Base-by-base conservation (phyloP, 208 protist genomes). In the Trypanosoma conorhini region DNA sequence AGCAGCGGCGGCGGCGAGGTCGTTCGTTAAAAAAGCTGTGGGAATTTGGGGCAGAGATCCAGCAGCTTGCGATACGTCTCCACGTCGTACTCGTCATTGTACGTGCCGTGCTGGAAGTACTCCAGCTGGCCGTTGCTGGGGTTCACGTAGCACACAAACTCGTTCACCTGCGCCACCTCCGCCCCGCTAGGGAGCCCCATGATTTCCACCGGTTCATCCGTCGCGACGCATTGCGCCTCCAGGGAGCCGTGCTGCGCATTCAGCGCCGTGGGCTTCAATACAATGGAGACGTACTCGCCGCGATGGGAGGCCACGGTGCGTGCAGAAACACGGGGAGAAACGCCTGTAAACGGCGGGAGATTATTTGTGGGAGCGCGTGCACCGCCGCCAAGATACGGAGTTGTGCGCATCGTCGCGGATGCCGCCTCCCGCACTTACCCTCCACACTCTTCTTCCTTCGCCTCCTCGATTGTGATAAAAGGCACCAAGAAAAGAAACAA, bases 51-150 rank as follows among this genome's bases (percentile, higher is more conserved):
- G 19, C 70, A 92, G 9, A 97, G 71, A n/a, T 80, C 81, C 31
- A 97, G 62, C 0, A 97, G 57, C 7, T 85, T 85, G 30, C 88
- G 78, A 80, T 97, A 97, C 24, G 89, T 81, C 26, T 94, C 88
- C 78, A 94, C 90, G 82, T 97, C 92, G 62, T 94, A 95, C 62
- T 97, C 92, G 67, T 97, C 92, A 67, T 95, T 89, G 24, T 94
- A 85, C 62, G 92, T 83, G 13, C 87, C 92, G 72, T 94, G 88
- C 56, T 92, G 83, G 65, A 79, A 92, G 80, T 95, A 95, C 33
- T 80, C 73, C 33, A 97, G 72, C 50, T 91, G 76, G 5, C 86
- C 85, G n/a, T 62, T 84, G 62, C 86, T 69, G 30, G 88, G 88
- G 58, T 94, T 82, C 15, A 95, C 87, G 79, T 97, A 95, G 85